Evolutionary conservation across 192 early-diverging fungal genomes (phyloP), one percentile per base, ranked within the genome.

Genomic region (Coemansia pectinata): DNA sequence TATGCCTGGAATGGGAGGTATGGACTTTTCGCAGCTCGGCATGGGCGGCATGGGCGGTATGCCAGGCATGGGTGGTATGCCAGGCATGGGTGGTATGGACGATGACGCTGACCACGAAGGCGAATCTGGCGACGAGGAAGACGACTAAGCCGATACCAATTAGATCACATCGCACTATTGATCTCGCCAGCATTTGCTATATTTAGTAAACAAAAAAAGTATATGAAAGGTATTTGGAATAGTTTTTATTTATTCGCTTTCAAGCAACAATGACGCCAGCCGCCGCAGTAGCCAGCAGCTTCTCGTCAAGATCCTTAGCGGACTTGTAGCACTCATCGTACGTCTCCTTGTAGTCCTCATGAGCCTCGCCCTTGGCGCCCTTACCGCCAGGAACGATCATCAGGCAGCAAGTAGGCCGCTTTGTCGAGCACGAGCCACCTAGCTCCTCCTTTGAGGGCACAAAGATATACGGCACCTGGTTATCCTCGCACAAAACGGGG

Each of bases 401-500:
- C 47, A 97, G 83, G 70, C 89, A 90, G 60, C 89, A 91, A 2
- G 96, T 98, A 21, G 98, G 96, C 71, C 98, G 91, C 87, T 98
- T 98, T 23, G 98, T 97, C 25, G 93, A 85, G 76, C 91, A 90
- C 33, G 95, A 92, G 34, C 89, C 89, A 64, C 98, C 98, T 10
- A 99, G 91, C 67, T 98, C 94, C 82, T 94, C 92, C 87, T 95
- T 96, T 27, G 95, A 94, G 6, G 95, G 91, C n/a, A 98, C 89
- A 83, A 95, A 99, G 61, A 96, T 85, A 69, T 98, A 99, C 31
- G 96, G 95, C 33, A 99, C 93, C 71, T 92, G 85, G 76, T 90
- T 84, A 68, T 99, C 98, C 81, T 99, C 98, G 87, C 98, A 99
- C 39, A 99, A 83, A 40, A 99, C 91, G 39, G 98, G 98, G 41